Base-by-base conservation (phyloP, 345 rosid genomes). In the Ricinus communis region DNA sequence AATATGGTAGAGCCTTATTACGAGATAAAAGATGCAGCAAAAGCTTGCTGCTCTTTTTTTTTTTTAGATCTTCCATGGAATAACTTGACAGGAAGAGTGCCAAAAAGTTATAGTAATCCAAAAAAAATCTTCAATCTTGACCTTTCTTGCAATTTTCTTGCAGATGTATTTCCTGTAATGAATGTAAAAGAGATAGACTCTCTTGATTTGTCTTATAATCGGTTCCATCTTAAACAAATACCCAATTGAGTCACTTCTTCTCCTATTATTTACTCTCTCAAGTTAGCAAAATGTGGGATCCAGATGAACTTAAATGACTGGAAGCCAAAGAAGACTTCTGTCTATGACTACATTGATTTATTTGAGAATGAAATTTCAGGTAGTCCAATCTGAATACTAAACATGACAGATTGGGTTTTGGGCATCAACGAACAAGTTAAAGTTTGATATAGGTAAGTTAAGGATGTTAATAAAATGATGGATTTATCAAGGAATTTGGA, bases 61-160 rank as follows among this genome's bases (percentile, higher is more conserved):
- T n/a, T n/a, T n/a, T n/a, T 87, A 40, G 82, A 93, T 80, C 87
- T 93, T 63, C 87, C 96, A 0, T 65, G 78, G 80, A 90, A 90
- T 16, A 74, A 47, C 0, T 79, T 84, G 57, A 14, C 82, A 0
- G 93, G 93, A 18, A 66, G 71, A 0, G 81, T 93, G 6, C 96
- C 96, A 0, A 84, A 80, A 62, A 87, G 65, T 67, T 85, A 90
- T 58, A 77, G 76, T 11, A 90, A 90, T 65, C 83, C 90, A 1
- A 90, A 91, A n/a, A 93, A 90, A 68, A 87, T 90, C 3, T 90
- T 90, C 85, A 90, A 86, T 62, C 89, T 93, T 45, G 83, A 90
- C 62, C 92, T 92, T 53, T 82, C 96, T 5, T 84, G 73, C 56
- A 92, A 90, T 76, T 75, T 72, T 38, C 77, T 90, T 46, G 73